phyloP scores from a whole-genome alignment of 495 filamentous ascomycete genomes.

The Acidomyces sp. region DNA sequence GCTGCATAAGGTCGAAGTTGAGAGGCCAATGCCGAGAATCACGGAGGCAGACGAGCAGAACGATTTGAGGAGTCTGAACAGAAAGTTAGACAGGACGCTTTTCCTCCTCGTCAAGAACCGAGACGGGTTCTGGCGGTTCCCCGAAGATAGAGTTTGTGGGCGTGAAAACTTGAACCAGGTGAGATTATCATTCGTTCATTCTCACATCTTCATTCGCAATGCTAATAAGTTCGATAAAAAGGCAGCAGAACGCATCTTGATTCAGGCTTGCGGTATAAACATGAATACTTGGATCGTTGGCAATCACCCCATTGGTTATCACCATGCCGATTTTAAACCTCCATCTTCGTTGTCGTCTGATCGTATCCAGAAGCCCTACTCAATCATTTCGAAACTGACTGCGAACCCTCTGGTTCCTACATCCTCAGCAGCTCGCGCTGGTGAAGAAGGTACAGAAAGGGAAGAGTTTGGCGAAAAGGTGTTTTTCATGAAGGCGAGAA shows the following conservation, averaged over 20 bases:
- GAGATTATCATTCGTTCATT: slow-evolving; percentile 25
- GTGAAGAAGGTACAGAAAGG: background rate
- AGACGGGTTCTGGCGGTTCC: slow-evolving; percentile 67
- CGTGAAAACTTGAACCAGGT: slow-evolving; percentile 74
- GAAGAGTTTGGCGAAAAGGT: slow-evolving; percentile 52
- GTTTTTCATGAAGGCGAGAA: slow-evolving; percentile 91
- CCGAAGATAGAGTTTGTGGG: slow-evolving; percentile 47
- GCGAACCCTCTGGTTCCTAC: slow-evolving; percentile 10
- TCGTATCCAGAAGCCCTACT: too few relatives aligned
- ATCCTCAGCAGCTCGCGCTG: background rate
- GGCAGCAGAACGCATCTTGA: slow-evolving; percentile 68
- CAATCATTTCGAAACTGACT: slow-evolving; percentile 28
- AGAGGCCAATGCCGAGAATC: slow-evolving; percentile 53
- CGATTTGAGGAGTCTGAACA: slow-evolving; percentile 63
- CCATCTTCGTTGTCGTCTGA: too few relatives aligned
- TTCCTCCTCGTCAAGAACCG: slow-evolving; percentile 69
- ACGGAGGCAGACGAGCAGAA: slow-evolving; percentile 70
- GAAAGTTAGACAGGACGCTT: slow-evolving; percentile 61
- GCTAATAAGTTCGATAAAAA: slow-evolving; percentile 30
- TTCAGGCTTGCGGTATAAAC: slow-evolving; percentile 69
- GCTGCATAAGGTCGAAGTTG: slow-evolving; percentile 50
- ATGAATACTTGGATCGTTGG: slow-evolving; percentile 99
- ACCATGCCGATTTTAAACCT: slow-evolving; percentile 38
- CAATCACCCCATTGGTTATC: slow-evolving; percentile 74
- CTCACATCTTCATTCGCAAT: background rate